A percentile compares a stretch with the other conserved stretches of the same genome.
These are phyloP conservation scores for Cryphonectria nitschkei DNA, from an alignment of 2,329 filamentous ascomycete species.

Conservation along the genomic window DNA sequence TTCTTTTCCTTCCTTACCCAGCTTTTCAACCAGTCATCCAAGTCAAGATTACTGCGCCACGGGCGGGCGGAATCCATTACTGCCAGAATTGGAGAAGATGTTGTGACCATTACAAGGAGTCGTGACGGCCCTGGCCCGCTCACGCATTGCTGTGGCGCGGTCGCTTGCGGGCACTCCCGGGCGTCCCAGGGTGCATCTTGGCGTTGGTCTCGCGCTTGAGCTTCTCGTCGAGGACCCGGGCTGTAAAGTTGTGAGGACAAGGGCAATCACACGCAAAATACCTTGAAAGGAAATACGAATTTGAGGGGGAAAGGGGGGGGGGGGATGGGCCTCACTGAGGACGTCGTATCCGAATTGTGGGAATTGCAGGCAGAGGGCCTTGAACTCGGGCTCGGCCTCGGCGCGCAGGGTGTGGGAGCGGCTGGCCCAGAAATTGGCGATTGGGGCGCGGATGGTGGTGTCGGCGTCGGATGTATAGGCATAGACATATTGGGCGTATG, in stretches of 20 bases:
- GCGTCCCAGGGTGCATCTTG: conserved; percentile 55
- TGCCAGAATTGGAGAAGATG: neutral
- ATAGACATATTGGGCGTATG: conserved; percentile 90
- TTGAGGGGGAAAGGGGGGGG: neutral
- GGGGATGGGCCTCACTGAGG: conserved; percentile 71
- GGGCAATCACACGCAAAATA: neutral
- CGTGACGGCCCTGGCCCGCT: neutral
- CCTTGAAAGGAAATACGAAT: too few relatives aligned
- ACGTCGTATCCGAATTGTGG: conserved; percentile 94
- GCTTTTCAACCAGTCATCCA: neutral
- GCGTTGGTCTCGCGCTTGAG: conserved; percentile 66
- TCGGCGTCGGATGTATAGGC: conserved; percentile 73
- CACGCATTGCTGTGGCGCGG: conserved; percentile 51
- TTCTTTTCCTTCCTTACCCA: neutral
- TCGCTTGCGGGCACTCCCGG: conserved; percentile 59
- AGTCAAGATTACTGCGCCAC: neutral
- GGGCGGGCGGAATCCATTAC: too few relatives aligned
- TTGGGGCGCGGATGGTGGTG: conserved; percentile 73
- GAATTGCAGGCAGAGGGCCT: conserved; percentile 81
- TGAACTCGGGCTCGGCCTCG: conserved; percentile 86
- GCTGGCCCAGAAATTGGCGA: conserved; percentile 90
- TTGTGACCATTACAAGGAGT: neutral
- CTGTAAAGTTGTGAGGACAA: conserved; percentile 42
- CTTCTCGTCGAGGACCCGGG: conserved; percentile 68
- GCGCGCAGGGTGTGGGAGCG: conserved; percentile 79